Evolutionary conservation across 495 filamentous ascomycete species (phyloP).

Genomic region (Aeminium ludgeri): DNA sequence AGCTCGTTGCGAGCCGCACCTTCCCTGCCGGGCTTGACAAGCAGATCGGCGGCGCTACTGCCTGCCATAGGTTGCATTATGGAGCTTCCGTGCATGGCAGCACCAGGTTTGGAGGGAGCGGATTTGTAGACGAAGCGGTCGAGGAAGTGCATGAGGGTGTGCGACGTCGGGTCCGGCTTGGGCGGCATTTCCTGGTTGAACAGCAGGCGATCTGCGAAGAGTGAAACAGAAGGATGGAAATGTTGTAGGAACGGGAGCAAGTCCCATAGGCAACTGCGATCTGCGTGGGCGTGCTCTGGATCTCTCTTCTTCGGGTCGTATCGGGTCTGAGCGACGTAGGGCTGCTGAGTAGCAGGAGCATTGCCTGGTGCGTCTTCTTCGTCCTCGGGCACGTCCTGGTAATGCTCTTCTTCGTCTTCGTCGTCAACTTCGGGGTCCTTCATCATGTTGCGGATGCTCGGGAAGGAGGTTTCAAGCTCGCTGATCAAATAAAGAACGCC

Average conservation of each 20-base stretch:
- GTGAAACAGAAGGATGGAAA: conserved; percentile 89
- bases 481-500: conserved; percentile 74
- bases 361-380: conserved; percentile 22
- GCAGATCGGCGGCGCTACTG: conserved; percentile 39
- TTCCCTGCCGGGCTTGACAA: conserved; percentile 37
- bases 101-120: conserved; percentile 51
- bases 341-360: conserved; percentile 5
- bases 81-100: conserved; percentile 49
- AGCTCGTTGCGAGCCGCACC: conserved; percentile 32
- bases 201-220: conserved; percentile 58
- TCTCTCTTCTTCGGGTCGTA: conserved; percentile 88
- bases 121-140: conserved; percentile 94
- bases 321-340: not conserved
- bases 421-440: conserved; percentile 52
- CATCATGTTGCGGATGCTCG: conserved; percentile 54
- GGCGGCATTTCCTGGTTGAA: conserved; percentile 48
- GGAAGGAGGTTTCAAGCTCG: conserved; percentile 60
- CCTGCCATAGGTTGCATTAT: conserved; percentile 91
- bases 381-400: conserved; percentile 49
- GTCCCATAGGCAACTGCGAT: conserved; percentile 86
- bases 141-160: conserved; percentile 85
- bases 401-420: conserved; percentile 56
- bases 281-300: conserved; percentile 78
- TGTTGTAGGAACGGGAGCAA: conserved; percentile 63
- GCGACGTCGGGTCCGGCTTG: conserved; percentile 74